Evolutionary conservation across 192 early-diverging fungal species (phyloP).

Genomic region (Phlyctochytrium arcticum): DNA sequence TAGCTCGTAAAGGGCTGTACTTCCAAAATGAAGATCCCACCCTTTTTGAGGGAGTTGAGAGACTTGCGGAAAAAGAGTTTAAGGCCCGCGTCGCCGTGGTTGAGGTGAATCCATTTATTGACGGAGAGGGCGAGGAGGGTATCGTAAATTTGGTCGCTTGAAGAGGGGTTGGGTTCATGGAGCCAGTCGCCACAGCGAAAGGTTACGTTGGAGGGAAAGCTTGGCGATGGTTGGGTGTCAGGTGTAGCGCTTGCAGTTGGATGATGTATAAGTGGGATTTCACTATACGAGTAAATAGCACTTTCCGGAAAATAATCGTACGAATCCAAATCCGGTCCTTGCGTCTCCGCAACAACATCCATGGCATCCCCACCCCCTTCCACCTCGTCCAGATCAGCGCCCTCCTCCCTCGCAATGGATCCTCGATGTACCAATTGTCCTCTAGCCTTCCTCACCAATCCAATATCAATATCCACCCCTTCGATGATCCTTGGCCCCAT

Average conservation of each 20-base stretch:
- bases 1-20: conserved; percentile 61
- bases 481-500: conserved; percentile 49
- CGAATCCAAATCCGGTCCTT: background rate
- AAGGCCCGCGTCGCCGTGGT: conserved; percentile 66
- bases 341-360: background rate
- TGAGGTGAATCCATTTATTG: conserved; percentile 82
- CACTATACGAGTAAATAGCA: conserved; percentile 37
- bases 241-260: conserved; percentile 2
- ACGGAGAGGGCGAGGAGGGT: conserved; percentile 65
- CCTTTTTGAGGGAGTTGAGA: conserved; percentile 48
- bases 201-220: conserved; percentile 62
- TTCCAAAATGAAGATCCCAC: conserved; percentile 69
- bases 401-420: background rate
- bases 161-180: conserved; percentile 28
- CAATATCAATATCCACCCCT: conserved; percentile 73
- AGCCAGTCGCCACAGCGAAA: conserved; percentile 63
- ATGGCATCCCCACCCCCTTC: background rate
- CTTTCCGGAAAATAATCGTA: conserved; percentile 52
- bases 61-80: conserved; percentile 63
- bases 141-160: conserved; percentile 44
- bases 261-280: conserved; percentile 23
- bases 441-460: conserved; percentile 58
- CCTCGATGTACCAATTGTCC: conserved; percentile 21
- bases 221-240: background rate
- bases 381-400: background rate